phyloP scores from a whole-genome alignment of 208 protist species.

The Wallacemonas sp. region DNA sequence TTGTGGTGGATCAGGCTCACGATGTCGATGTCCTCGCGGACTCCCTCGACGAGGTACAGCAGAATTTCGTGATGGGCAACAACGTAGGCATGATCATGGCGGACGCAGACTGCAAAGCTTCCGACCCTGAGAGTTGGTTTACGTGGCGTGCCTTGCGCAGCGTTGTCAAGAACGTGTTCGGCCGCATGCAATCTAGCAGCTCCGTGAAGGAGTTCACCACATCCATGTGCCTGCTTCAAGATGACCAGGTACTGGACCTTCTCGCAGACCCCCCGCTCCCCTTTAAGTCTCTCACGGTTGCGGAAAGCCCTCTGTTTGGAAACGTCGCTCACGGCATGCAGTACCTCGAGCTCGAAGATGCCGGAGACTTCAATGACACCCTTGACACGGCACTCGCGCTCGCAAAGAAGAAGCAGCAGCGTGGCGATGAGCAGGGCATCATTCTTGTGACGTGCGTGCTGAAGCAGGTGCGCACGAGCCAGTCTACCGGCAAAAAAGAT shows the following conservation, averaged over 20 bases:
- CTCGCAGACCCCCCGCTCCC: constrained; percentile 21
- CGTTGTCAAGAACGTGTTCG: constrained; percentile 57
- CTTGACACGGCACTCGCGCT: constrained; percentile 42
- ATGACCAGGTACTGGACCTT: constrained; percentile 74
- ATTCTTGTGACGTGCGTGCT: constrained; percentile 62
- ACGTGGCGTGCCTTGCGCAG: constrained; percentile 57
- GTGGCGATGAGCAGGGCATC: constrained; percentile 60
- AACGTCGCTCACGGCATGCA: constrained; percentile 62
- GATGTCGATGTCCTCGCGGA: constrained; percentile 50
- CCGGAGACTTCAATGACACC: constrained; percentile 62
- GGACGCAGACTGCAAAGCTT: constrained; percentile 44
- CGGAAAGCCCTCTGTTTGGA: constrained; percentile 70
- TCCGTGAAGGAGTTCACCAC: constrained; percentile 40
- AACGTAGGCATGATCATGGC: constrained; percentile 72
- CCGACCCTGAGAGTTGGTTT: constrained; percentile 56
- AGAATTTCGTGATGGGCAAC: constrained; percentile 56
- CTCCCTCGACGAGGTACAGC: constrained; percentile 57
- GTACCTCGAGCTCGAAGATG: constrained; percentile 56
- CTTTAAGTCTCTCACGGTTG: constrained; percentile 51
- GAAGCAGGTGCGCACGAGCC: constrained; percentile 53
- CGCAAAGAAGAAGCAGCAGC: constrained; percentile 14
- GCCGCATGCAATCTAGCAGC: constrained; percentile 24
- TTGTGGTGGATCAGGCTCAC: constrained; percentile 27
- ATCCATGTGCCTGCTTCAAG: constrained; percentile 65
- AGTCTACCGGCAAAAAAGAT: constrained; percentile 40